Evolutionary conservation across 176 grass and related monocot genomes (phyloP).

Genomic region (Aegilops speltoides): DNA sequence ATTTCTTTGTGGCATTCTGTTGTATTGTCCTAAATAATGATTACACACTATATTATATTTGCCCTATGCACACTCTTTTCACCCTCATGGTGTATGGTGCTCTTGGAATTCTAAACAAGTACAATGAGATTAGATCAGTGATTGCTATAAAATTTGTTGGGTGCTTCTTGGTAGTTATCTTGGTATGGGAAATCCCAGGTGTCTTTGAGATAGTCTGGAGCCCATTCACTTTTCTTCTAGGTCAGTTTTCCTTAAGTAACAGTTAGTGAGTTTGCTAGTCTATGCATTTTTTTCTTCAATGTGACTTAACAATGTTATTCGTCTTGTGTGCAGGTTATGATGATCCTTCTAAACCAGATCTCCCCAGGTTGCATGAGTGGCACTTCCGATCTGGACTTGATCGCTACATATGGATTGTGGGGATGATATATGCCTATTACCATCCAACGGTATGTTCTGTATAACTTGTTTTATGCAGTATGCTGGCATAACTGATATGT

Average conservation of each 20-base stretch:
- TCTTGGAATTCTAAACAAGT: slow-evolving; percentile 93
- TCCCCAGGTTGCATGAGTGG: slow-evolving; percentile 90
- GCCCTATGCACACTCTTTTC: slow-evolving; percentile 98
- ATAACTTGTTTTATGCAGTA: slow-evolving; percentile 15
- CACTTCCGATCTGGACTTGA: slow-evolving; percentile 96
- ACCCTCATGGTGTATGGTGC: slow-evolving; percentile 98
- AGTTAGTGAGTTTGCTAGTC: slow-evolving; percentile 20
- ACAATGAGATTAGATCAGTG: slow-evolving; percentile 81
- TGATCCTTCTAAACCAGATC: slow-evolving; percentile 84
- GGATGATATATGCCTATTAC: slow-evolving; percentile 99
- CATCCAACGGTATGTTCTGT: slow-evolving; percentile 80
- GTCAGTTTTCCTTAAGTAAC: slow-evolving; percentile 36
- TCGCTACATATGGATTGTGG: slow-evolving; percentile 98
- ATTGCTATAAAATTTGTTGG: slow-evolving; percentile 77
- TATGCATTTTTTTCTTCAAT: background rate
- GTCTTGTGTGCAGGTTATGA: slow-evolving; percentile 56
- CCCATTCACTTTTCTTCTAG: slow-evolving; percentile 84
- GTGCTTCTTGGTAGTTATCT: slow-evolving; percentile 88
- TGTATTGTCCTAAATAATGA: slow-evolving; percentile 92
- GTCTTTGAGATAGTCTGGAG: slow-evolving; percentile 90
- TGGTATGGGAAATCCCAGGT: slow-evolving; percentile 91
- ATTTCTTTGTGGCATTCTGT: slow-evolving; percentile 93
- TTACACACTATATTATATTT: slow-evolving; percentile 97
- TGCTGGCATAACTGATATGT: background rate
- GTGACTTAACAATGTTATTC: slow-evolving; percentile 25